Base-by-base conservation (phyloP, 441 rosid species). In the Melastoma candidum region DNA sequence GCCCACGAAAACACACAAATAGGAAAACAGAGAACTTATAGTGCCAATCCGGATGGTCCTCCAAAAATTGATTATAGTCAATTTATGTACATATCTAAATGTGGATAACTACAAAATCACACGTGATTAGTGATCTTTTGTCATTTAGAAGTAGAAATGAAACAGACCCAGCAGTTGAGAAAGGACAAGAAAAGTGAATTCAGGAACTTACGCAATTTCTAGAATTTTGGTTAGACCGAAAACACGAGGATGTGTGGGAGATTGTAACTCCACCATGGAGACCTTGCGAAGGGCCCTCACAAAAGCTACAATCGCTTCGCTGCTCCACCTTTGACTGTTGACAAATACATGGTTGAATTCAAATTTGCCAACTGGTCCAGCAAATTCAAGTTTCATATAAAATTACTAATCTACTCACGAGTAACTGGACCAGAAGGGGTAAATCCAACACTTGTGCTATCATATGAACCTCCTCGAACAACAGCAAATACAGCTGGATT, bases 391-490 rank as follows among this genome's bases (percentile, higher is more conserved):
- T 86, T 93, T 56, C 88, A 77, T 66, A 93, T 77, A 64, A 93
- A 89, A 66, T 73, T 72, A 61, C 73, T 75, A 56, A 93, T 87
- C 76, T 93, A 88, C 63, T 84, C 92, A 39, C 81, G 78, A 61
- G 79, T 76, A 63, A 93, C 85, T 60, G 77, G 83, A 49, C 83
- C 85, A 12, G 84, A 61, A 53, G 72, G 63, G 77, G 83, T 81
- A 55, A 74, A 64, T 67, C 93, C 95, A 68, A 74, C 71, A 43
- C 76, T 63, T 29, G 79, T 71, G 69, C 97, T 93, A 68, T 93
- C 99, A 65, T 93, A 93, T 51, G 99, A 83, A 69, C 99, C 95
- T 58, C 99, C 99, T 68, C 99, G 81, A 65, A 93, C 95, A 72
- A 89, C 95, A 67, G 99, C 99, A 93, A 89, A 78, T 66, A 93